Percentiles rank a stretch among this genome's conserved stretches.
phyloP scores from a whole-genome alignment of 768 basidiomycete genomes.

The Exidia glandulosa region DNA sequence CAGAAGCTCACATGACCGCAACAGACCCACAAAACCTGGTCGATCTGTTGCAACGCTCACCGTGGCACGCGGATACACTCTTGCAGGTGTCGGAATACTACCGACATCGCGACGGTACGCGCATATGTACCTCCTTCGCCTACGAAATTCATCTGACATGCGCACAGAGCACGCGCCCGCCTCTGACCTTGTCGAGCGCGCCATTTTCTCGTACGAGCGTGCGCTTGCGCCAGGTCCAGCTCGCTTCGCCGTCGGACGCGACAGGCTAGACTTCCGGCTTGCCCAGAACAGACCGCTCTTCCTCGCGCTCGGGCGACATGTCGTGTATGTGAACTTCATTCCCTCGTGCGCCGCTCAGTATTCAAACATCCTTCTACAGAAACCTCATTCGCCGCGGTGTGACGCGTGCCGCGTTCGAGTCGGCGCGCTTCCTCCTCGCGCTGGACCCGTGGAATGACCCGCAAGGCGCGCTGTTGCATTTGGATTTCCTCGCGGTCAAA shows the following conservation, averaged over 20 bases:
- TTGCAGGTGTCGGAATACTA: constrained; percentile 79
- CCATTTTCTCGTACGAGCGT: constrained; percentile 87
- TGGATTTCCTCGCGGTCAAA: constrained; percentile 81
- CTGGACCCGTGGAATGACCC: constrained; percentile 85
- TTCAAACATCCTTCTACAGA: constrained; percentile 24
- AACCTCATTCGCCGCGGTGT: constrained; percentile 86
- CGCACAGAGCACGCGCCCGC: constrained; percentile 66
- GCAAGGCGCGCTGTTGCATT: constrained; percentile 69
- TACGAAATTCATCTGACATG: neutral
- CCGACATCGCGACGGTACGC: constrained; percentile 74
- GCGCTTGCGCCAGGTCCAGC: constrained; percentile 71
- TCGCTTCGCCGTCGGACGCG: constrained; percentile 69
- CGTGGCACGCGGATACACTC: constrained; percentile 90
- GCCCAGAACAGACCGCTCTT: constrained; percentile 93
- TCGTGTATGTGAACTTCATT: constrained; percentile 41
- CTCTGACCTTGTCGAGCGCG: constrained; percentile 83
- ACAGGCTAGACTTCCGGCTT: constrained; percentile 78
- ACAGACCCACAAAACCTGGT: constrained; percentile 72
- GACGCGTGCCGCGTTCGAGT: constrained; percentile 83
- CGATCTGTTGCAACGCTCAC: constrained; percentile 60
- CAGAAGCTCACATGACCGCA: neutral
- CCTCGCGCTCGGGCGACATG: constrained; percentile 73
- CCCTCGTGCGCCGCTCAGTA: neutral
- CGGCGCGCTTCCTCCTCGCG: constrained; percentile 71
- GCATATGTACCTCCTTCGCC: neutral